A percentile compares a stretch with the other conserved stretches of the same genome.
Conservation (phyloP, 2,329 filamentous ascomycete genomes). For the Fusarium albidum region DNA sequence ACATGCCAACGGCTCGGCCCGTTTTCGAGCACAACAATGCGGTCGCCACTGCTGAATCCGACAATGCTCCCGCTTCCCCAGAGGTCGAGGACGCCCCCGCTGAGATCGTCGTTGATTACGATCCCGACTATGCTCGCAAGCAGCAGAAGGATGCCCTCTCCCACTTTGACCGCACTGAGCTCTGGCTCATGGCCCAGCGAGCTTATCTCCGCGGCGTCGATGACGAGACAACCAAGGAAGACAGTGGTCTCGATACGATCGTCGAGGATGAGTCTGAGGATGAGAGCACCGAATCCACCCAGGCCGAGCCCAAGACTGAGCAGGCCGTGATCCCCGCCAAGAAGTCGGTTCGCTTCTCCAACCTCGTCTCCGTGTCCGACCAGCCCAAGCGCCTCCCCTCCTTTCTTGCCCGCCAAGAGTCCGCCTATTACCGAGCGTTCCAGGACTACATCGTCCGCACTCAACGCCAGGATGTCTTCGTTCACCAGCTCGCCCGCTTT, state of each 20-base stretch:
- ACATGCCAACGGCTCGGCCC: slow-evolving; percentile 73
- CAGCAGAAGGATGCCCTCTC: slow-evolving; percentile 74
- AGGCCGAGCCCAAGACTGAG: slow-evolving; percentile 40
- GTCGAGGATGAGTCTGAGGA: slow-evolving; percentile 44
- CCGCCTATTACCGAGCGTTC: slow-evolving; percentile 89
- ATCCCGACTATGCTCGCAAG: slow-evolving; percentile 77
- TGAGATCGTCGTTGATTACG: slow-evolving; percentile 75
- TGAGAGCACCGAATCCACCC: slow-evolving; percentile 35
- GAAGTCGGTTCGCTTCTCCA: slow-evolving; percentile 81
- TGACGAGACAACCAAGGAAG: slow-evolving; percentile 49
- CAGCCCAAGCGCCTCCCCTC: slow-evolving; percentile 61
- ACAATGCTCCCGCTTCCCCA: slow-evolving; percentile 50
- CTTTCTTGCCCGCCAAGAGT: slow-evolving; percentile 67
- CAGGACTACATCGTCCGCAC: slow-evolving; percentile 74
- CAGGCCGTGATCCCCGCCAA: slow-evolving; percentile 54
- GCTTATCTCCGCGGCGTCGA: slow-evolving; percentile 76
- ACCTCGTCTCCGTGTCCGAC: slow-evolving; percentile 55
- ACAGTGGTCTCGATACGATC: slow-evolving; percentile 48
- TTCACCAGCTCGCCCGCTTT: slow-evolving; percentile 84
- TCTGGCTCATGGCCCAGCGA: slow-evolving; percentile 86
- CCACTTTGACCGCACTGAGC: slow-evolving; percentile 84
- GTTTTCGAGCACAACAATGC: slow-evolving; percentile 44
- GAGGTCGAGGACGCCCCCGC: slow-evolving; percentile 65
- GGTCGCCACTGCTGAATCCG: slow-evolving; percentile 42
- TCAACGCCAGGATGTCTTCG: slow-evolving; percentile 77